Conservation (phyloP, 352 stramenopile genomes). For the Pythium sukuiense region DNA sequence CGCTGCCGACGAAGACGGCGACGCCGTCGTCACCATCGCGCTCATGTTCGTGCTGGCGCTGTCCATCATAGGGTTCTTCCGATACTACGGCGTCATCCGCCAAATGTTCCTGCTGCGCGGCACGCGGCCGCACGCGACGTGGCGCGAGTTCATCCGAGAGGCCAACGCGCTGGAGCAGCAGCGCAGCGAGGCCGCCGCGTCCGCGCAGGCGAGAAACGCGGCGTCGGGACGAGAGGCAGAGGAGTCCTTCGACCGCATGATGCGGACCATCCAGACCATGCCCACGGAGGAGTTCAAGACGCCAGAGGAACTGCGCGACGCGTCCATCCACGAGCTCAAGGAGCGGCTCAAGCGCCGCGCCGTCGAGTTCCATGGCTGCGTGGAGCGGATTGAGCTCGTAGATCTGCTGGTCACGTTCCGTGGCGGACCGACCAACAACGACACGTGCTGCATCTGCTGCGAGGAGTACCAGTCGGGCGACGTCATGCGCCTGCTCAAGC, state of each 20-base stretch:
- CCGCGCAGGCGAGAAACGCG: slow-evolving; percentile 37
- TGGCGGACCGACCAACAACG: slow-evolving; percentile 78
- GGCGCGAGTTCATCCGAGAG: slow-evolving; percentile 57
- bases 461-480: slow-evolving; percentile 83
- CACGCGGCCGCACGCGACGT: slow-evolving; percentile 54
- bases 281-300: slow-evolving; percentile 79
- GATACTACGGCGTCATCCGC: slow-evolving; percentile 58
- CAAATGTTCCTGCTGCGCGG: slow-evolving; percentile 39
- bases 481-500: slow-evolving; percentile 70
- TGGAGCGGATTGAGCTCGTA: slow-evolving; percentile 75
- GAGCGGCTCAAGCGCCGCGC: slow-evolving; percentile 68
- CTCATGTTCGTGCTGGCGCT: slow-evolving; percentile 57
- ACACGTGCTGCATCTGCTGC: slow-evolving; percentile 88
- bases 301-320: slow-evolving; percentile 50
- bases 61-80: slow-evolving; percentile 52
- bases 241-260: slow-evolving; percentile 68
- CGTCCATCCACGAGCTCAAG: slow-evolving; percentile 69
- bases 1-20: slow-evolving; percentile 52
- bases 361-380: slow-evolving; percentile 55
- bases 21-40: slow-evolving; percentile 49
- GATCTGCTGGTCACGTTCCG: slow-evolving; percentile 70
- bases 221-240: slow-evolving; percentile 28
- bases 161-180: slow-evolving; percentile 44
- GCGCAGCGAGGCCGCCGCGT: slow-evolving; percentile 37
- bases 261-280: slow-evolving; percentile 80